Conservation (phyloP, 1,284 basidiomycete genomes). For the Sphagnurus paluster region DNA sequence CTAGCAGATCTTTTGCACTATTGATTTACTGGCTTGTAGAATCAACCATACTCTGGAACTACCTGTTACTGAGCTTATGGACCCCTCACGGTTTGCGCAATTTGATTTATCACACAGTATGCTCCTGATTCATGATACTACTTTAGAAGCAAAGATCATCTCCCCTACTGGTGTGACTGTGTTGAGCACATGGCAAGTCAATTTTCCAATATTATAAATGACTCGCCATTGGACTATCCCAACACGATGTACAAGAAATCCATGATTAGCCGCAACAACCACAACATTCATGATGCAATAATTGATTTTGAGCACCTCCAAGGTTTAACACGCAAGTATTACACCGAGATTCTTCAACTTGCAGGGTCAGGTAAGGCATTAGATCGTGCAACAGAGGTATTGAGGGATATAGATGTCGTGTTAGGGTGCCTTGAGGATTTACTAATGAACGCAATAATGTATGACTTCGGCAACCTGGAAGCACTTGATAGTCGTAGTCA, state of each 20-base stretch:
- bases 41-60: no score
- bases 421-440: background rate
- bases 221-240: background rate
- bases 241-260: background rate
- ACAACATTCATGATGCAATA: background rate
- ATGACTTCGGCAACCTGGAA: background rate
- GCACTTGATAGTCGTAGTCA: background rate
- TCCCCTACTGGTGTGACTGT: conserved; percentile 3
- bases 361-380: background rate
- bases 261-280: background rate
- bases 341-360: conserved; percentile 3
- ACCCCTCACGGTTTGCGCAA: no score
- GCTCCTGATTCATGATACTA: no score
- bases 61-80: no score
- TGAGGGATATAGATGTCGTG: background rate
- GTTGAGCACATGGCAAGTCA: background rate
- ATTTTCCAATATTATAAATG: background rate
- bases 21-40: no score
- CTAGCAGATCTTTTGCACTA: no score
- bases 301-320: background rate
- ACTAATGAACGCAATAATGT: background rate
- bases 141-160: background rate
- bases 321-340: background rate
- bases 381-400: background rate
- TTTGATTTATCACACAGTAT: no score